phyloP scores from a whole-genome alignment of 1,284 basidiomycete species.

The Melampsora americana region DNA sequence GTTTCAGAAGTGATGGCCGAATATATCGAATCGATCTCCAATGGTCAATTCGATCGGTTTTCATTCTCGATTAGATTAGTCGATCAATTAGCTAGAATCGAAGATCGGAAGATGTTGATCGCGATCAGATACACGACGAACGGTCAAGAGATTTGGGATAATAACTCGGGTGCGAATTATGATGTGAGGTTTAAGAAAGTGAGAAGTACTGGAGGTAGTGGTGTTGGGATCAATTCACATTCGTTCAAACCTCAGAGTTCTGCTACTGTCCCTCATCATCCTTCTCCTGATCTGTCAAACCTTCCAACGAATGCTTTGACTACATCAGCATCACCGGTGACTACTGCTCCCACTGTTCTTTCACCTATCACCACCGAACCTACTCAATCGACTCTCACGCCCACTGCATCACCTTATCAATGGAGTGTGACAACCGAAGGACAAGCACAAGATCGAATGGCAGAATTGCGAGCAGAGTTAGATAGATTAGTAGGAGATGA shows the following conservation, averaged over 20 bases:
- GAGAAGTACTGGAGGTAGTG: constrained; percentile 33
- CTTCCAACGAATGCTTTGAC: not conserved
- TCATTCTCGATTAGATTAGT: constrained; percentile 65
- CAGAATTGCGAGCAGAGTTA: constrained; percentile 58
- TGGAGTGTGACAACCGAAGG: constrained; percentile 56
- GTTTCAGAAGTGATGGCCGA: constrained; percentile 58
- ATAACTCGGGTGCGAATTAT: constrained; percentile 57
- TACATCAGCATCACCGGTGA: not conserved
- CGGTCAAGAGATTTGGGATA: constrained; percentile 58
- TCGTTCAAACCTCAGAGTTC: not conserved
- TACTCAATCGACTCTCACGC: not conserved
- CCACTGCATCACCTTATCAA: constrained; percentile 45
- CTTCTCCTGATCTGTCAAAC: not conserved
- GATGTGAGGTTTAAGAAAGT: constrained; percentile 56
- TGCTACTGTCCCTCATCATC: not conserved
- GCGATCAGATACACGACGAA: constrained; percentile 63
- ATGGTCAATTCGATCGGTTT: constrained; percentile 57
- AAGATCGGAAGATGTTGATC: constrained; percentile 65
- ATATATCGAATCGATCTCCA: constrained; percentile 56
- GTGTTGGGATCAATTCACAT: too few species aligned
- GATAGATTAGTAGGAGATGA: constrained; percentile 57
- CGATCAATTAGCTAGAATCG: constrained; percentile 68
- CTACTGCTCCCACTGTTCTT: not conserved
- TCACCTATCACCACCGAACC: not conserved
- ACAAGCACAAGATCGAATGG: constrained; percentile 52